These are phyloP conservation scores for Coccomyxa subellipsoidea DNA, from an alignment of 163 green algal species.

Conservation along the genomic window DNA sequence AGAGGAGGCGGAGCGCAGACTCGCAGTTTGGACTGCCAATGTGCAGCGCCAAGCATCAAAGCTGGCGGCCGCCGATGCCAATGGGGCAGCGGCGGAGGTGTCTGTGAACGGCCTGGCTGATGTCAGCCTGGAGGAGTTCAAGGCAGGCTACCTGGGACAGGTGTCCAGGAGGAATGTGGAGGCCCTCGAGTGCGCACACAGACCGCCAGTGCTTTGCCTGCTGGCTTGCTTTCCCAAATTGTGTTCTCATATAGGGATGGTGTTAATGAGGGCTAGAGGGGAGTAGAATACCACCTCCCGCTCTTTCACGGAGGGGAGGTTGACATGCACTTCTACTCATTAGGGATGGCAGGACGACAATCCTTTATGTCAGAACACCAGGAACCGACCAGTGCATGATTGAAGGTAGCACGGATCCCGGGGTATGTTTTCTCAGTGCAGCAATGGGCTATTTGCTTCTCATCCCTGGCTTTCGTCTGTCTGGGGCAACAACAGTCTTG, in stretches of 20 bases:
- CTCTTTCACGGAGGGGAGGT: not conserved
- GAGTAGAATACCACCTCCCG: too few relatives aligned
- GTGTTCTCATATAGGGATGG: too few relatives aligned
- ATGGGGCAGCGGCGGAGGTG: not conserved
- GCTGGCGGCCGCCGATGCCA: not conserved
- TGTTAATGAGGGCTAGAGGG: too few relatives aligned
- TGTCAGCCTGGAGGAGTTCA: conserved; percentile 19
- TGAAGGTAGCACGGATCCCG: too few relatives aligned
- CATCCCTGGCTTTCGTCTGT: too few relatives aligned
- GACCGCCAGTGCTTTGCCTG: not conserved
- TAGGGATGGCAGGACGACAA: not conserved
- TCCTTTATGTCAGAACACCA: too few relatives aligned
- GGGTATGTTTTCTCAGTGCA: too few relatives aligned
- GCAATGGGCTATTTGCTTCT: too few relatives aligned
- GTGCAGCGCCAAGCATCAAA: not conserved
- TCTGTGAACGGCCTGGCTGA: conserved; percentile 12
- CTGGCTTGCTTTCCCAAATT: not conserved
- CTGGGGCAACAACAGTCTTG: too few relatives aligned
- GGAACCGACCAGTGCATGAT: too few relatives aligned
- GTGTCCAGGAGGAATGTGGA: not conserved
- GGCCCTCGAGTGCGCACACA: not conserved
- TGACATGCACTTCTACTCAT: not conserved
- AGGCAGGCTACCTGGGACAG: conserved; percentile 18
- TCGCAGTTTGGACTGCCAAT: not conserved
- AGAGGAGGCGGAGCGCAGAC: conserved; percentile 10